Evolutionary conservation across 2,329 filamentous ascomycete genomes (phyloP).

Genomic region (Neonectria neomacrospora): DNA sequence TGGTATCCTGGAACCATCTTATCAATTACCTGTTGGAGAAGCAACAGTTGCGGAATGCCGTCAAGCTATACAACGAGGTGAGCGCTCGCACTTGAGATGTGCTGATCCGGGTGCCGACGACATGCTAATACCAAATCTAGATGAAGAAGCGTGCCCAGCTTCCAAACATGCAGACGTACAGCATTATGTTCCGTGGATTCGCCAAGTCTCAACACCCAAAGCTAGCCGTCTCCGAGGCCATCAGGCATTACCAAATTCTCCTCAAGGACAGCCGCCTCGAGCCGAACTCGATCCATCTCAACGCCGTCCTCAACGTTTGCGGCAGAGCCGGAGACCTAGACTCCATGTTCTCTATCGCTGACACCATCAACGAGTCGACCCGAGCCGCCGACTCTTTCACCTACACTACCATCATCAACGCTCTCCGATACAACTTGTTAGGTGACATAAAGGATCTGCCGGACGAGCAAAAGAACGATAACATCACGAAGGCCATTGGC

Average conservation of each 20-base stretch:
- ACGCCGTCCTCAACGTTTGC: slow-evolving; percentile 88
- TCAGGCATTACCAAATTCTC: slow-evolving; percentile 83
- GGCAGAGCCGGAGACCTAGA: slow-evolving; percentile 80
- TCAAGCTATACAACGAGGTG: slow-evolving; percentile 92
- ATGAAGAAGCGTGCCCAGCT: slow-evolving; percentile 94
- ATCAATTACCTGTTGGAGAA: slow-evolving; percentile 76
- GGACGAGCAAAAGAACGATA: slow-evolving; percentile 47
- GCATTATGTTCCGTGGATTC: slow-evolving; percentile 82
- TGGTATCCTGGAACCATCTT: slow-evolving; percentile 89
- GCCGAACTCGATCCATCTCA: slow-evolving; percentile 84
- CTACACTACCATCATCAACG: slow-evolving; percentile 86
- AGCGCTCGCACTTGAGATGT: slow-evolving; percentile 32
- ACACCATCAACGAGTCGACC: slow-evolving; percentile 73
- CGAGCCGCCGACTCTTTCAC: slow-evolving; percentile 75
- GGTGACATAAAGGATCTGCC: slow-evolving; percentile 43
- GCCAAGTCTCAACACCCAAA: slow-evolving; percentile 67
- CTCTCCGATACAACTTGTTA: slow-evolving; percentile 63
- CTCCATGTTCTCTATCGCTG: slow-evolving; percentile 79
- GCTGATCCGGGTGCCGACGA: background rate
- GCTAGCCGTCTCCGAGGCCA: slow-evolving; percentile 73
- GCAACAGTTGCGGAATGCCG: slow-evolving; percentile 69
- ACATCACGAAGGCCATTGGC: slow-evolving; percentile 61
- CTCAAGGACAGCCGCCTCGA: slow-evolving; percentile 70
- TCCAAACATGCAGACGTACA: slow-evolving; percentile 86
- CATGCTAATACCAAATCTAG: slow-evolving; percentile 53